These are phyloP conservation scores for Batkoa obscura DNA, from an alignment of 371 early-diverging fungal genomes.

Conservation along the genomic window DNA sequence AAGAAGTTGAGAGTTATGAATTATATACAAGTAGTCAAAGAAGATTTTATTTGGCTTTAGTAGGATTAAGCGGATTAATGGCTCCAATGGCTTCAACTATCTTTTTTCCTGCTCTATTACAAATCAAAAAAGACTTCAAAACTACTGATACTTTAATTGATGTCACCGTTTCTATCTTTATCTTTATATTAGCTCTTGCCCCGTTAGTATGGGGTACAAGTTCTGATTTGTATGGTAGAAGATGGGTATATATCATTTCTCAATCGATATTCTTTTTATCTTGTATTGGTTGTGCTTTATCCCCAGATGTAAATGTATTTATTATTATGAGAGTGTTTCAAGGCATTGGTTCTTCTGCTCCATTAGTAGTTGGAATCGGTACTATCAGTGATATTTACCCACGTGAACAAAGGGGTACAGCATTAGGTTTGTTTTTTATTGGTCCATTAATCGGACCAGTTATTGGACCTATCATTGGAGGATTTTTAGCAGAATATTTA, in stretches of 20 bases:
- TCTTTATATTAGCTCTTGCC: conserved; percentile 31
- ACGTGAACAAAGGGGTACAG: conserved; percentile 23
- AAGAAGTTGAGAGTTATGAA: too few species aligned
- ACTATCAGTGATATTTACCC: conserved; percentile 30
- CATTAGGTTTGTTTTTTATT: conserved; percentile 34
- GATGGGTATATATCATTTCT: conserved; percentile 34
- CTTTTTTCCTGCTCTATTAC: conserved; percentile 27
- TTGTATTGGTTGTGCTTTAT: conserved; percentile 40
- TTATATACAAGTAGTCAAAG: too few species aligned
- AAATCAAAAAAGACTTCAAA: conserved; percentile 21
- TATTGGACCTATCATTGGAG: conserved; percentile 23
- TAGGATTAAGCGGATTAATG: conserved; percentile 6
- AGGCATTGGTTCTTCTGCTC: conserved; percentile 45
- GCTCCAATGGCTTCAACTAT: conserved; percentile 10
- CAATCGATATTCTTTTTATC: conserved; percentile 30
- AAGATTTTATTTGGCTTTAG: background rate
- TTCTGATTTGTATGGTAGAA: conserved; percentile 42
- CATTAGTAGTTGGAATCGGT: conserved; percentile 52
- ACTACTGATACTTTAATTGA: conserved; percentile 25
- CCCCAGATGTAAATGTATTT: conserved; percentile 27
- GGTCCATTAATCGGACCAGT: conserved; percentile 35
- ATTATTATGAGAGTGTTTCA: conserved; percentile 42
- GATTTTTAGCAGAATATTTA: conserved; percentile 22
- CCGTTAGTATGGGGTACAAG: conserved; percentile 48
- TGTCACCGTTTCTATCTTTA: conserved; percentile 29